phyloP scores from a whole-genome alignment of 2,329 filamentous ascomycete species.

The Botryotinia globosa region DNA sequence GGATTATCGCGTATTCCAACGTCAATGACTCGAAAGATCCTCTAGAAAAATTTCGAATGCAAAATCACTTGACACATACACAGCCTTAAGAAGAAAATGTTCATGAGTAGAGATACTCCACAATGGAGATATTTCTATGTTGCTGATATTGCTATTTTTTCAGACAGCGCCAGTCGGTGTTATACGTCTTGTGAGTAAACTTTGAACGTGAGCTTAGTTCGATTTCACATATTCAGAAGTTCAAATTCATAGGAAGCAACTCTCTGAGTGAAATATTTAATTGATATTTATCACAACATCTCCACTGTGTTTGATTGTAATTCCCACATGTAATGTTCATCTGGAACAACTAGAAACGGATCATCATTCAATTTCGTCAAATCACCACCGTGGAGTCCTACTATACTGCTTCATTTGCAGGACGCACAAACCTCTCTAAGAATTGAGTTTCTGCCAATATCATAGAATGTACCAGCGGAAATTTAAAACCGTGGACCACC shows the following conservation, averaged over 20 bases:
- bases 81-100: not conserved
- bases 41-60: not conserved
- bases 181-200: not conserved
- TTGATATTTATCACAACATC: not conserved
- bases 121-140: not conserved
- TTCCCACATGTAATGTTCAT: no score
- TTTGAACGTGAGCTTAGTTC: fast-evolving
- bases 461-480: not conserved
- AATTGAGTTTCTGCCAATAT: not conserved
- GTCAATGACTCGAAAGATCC: not conserved
- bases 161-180: not conserved
- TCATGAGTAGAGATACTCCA: not conserved
- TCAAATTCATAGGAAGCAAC: not conserved
- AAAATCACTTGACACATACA: not conserved
- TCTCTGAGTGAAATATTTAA: no score
- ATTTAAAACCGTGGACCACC: not conserved
- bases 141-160: not conserved
- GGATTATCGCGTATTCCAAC: not conserved
- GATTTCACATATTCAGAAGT: not conserved
- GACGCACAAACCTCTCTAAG: not conserved
- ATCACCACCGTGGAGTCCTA: not conserved
- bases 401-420: not conserved
- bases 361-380: no score
- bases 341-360: not conserved
- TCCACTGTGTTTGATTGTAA: fast-evolving